Base-by-base conservation (phyloP, 495 filamentous ascomycete species). In the Neurospora pannonica region DNA sequence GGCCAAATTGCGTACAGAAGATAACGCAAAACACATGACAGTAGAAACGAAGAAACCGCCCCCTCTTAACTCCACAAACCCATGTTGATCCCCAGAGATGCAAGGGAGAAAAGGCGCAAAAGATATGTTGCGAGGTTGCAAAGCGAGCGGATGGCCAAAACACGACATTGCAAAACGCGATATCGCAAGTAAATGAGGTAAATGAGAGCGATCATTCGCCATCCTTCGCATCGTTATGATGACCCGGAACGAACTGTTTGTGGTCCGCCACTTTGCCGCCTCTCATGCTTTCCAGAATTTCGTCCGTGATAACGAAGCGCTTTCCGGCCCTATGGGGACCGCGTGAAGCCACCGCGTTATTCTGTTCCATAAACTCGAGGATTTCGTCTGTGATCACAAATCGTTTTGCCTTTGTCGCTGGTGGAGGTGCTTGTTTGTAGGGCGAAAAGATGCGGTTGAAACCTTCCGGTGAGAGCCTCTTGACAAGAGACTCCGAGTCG, bases 401-500 rank as follows among this genome's bases (percentile, higher is more conserved):
- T 67, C 54, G 54, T 34, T 67, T 67, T 17, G 24, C 54, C 7
- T 67, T 67, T 67, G 28, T 36, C 7, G 54, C 28, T 67, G 6
- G 28, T 9, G 6, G 5, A 19, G 54, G 4, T 67, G 54, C 28
- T 19, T 67, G 8, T 38, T 62, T 21, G 70, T 76, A 24, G 36
- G 73, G 74, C 38, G 54, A 46, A 42, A 28, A 31, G 67, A 70
- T 38, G 54, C 54, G 54, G 28, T 36, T 34, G 28, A 67, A 28
- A 8, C 28, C 6, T 67, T 67, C 54, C 15, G 46, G 31, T 6
- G 73, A 46, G 11, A 74, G 62, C 8, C 71, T 73, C 24, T 24
- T 71, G 24, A 60, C 24, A 28, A 36, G 60, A 37, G 70, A 62
- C 36, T 72, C 40, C 24, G 76, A 42, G 39, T 71, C 74, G 40